Conservation (phyloP, 257 asterid species). For the Solanum chaucha region DNA sequence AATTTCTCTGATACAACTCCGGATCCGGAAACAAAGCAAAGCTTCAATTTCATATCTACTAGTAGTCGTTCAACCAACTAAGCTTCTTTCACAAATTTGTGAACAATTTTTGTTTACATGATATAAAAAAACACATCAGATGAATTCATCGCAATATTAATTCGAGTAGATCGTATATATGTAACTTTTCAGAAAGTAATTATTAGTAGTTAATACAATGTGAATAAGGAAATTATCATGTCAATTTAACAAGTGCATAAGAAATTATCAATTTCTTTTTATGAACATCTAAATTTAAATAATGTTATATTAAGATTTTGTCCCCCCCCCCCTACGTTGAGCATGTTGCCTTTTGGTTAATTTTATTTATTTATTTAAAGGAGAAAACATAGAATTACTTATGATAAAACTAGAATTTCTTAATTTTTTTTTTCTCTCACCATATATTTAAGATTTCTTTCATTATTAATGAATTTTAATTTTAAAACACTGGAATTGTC, state of each 20-base stretch:
- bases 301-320: no score
- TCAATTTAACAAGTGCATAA: no score
- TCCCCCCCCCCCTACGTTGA: neutral
- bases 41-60: neutral
- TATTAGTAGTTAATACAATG: no score
- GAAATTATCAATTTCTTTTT: no score
- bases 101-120: neutral
- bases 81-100: neutral
- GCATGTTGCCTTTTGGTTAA: neutral
- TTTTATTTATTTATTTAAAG: no score
- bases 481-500: neutral
- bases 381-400: neutral
- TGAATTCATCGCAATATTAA: conserved; percentile 25
- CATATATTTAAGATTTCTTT: neutral
- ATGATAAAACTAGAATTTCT: no score
- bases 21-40: neutral
- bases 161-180: no score
- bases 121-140: conserved; percentile 16
- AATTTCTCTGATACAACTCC: neutral
- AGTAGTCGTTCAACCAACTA: neutral
- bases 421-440: neutral
- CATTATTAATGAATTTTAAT: neutral
- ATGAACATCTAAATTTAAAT: no score
- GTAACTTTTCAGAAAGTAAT: neutral
- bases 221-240: no score